These are phyloP conservation scores for Agroathelia rolfsii DNA, from an alignment of 1,284 basidiomycete species.

Conservation along the genomic window DNA sequence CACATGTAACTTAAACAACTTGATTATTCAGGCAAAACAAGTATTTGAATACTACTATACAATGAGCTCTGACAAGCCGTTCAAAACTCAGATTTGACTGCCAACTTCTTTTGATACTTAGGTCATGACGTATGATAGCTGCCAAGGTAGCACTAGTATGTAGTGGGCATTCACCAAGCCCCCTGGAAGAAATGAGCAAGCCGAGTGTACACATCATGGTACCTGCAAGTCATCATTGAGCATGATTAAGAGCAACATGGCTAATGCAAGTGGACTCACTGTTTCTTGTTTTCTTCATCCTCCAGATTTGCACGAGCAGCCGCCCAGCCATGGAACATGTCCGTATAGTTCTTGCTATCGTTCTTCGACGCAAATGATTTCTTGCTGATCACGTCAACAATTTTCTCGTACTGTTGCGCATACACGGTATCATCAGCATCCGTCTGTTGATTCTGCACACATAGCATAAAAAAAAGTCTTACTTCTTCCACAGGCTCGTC, in stretches of 20 bases:
- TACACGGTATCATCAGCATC: background rate
- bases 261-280: conserved; percentile 38
- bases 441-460: no score
- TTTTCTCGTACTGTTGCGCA: conserved; percentile 36
- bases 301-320: conserved; percentile 60
- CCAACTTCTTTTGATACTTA: no score
- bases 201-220: conserved; percentile 52
- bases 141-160: no score
- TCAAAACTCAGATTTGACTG: no score
- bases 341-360: conserved; percentile 43
- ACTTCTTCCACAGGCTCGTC: conserved; percentile 53
- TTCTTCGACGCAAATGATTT: conserved; percentile 46
- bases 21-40: no score
- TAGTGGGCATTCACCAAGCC: no score
- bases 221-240: conserved; percentile 21
- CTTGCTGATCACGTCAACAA: conserved; percentile 36
- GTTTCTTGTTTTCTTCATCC: conserved; percentile 52
- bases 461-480: no score
- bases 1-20: no score
- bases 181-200: conserved; percentile 42
- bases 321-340: conserved; percentile 66
- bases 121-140: no score
- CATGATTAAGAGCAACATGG: conserved; percentile 1
- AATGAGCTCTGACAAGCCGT: no score
- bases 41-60: no score